Evolutionary conservation across 495 filamentous ascomycete species (phyloP), one percentile per base, ranked within the genome.

Genomic region (Penicillium subrubescens): DNA sequence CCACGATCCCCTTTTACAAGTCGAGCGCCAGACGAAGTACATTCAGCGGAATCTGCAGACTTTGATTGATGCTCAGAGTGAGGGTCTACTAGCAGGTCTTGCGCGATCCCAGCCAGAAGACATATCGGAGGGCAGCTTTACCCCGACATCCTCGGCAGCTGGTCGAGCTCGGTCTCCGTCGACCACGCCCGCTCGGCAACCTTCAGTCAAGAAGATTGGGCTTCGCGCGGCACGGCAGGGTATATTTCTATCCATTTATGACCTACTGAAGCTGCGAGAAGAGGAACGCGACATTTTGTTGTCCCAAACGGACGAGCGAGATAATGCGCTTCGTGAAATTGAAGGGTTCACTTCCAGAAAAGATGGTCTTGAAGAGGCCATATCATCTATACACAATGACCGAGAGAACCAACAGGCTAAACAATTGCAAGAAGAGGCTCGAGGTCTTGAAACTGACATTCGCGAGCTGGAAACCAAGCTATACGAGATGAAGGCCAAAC

Each of bases 31-130:
- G 59, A 67, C 77, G 51, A 78, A 74, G 62, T 74, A 81, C 57
- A 86, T 97, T 19, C 88, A 97, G 63, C 81, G 81, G 39, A 88
- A 93, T 52, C 82, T 98, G 5, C 94, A 98, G 74, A 71, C 79
- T 29, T 77, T 97, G 5, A 85, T 98, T 31, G 93, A 98, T 77
- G 90, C 91, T 0, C 94, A 98, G 76, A 89, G 89, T 51, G 85
- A 89, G 41, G 92, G 92, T 29, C 81, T 97, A 41, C 73, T 88
- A 3, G 77, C 83, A 59, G 86, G 86, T 11, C 76, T 87, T 1
- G 69, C 70, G 41, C 71, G 62, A 15, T 69, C 75, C 25, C 64
- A 67, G 64, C 25, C 71, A 57, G 71, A 79, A 37, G 79, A 81
- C 62, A 63, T 73, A 10, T 82, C 86, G 25, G 77, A 78, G 57